A percentile compares a stretch with the other conserved stretches of the same genome.
Conservation (phyloP, 805 yeast species). For the Metschnikowia kofuensis region DNA sequence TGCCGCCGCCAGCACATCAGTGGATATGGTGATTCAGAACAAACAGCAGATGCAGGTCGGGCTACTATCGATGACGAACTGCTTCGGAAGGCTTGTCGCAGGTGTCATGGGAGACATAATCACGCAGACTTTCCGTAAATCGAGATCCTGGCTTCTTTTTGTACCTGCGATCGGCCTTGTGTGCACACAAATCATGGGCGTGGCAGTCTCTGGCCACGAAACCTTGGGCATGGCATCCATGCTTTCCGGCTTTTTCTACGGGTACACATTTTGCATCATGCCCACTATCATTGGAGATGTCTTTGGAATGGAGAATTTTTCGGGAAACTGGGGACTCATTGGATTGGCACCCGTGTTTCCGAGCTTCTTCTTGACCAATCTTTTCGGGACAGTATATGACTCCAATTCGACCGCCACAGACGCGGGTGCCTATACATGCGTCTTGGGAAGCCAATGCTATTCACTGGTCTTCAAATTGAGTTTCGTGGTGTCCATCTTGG, state of each 20-base stretch:
- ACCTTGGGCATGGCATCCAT: slow-evolving; percentile 50
- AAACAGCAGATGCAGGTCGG: slow-evolving; percentile 74
- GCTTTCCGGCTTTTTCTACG: slow-evolving; percentile 69
- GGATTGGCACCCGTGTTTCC: slow-evolving; percentile 65
- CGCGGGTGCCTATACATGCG: slow-evolving; percentile 22
- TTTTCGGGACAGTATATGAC: slow-evolving; percentile 67
- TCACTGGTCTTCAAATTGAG: slow-evolving; percentile 42
- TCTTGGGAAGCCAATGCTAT: slow-evolving; percentile 32
- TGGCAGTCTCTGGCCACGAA: slow-evolving; percentile 27
- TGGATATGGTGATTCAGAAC: slow-evolving; percentile 41
- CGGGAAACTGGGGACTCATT: slow-evolving; percentile 72
- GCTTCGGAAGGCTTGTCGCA: slow-evolving; percentile 59
- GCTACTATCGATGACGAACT: slow-evolving; percentile 63
- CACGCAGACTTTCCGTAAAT: slow-evolving; percentile 40
- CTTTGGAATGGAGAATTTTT: slow-evolving; percentile 66
- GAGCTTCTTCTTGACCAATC: slow-evolving; percentile 54
- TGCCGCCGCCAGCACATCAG: slow-evolving; percentile 4
- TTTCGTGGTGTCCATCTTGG: slow-evolving; percentile 28
- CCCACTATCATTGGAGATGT: slow-evolving; percentile 76
- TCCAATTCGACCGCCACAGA: slow-evolving; percentile 25
- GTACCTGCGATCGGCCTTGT: slow-evolving; percentile 49
- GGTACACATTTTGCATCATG: slow-evolving; percentile 65
- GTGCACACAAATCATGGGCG: slow-evolving; percentile 50
- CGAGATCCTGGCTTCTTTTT: slow-evolving; percentile 54
- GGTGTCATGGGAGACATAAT: slow-evolving; percentile 67